phyloP scores from a whole-genome alignment of 768 basidiomycete genomes.

The Royoungia palumana region DNA sequence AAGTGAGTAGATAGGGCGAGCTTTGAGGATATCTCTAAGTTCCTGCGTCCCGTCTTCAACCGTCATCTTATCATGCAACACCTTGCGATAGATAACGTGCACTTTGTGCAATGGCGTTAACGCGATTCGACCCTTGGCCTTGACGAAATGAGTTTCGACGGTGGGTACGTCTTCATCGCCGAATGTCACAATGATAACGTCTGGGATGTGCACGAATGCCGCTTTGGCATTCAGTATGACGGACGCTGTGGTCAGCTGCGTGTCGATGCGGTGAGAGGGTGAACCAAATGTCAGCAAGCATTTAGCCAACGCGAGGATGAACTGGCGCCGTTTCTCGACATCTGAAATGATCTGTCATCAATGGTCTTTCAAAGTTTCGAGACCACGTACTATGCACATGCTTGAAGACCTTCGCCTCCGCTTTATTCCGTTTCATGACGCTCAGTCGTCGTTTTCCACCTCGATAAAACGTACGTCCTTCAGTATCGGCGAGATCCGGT shows the following conservation, averaged over 20 bases:
- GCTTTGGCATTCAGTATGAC: slow-evolving; percentile 74
- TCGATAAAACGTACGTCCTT: slow-evolving; percentile 28
- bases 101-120: slow-evolving; percentile 79
- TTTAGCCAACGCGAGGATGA: slow-evolving; percentile 82
- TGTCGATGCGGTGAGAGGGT: slow-evolving; percentile 91
- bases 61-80: slow-evolving; percentile 78
- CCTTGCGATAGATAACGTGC: slow-evolving; percentile 80
- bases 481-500: slow-evolving; percentile 8
- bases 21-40: slow-evolving; percentile 59
- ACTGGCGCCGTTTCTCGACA: slow-evolving; percentile 53
- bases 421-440: slow-evolving; percentile 33
- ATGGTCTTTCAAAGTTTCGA: background rate
- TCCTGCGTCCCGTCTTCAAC: slow-evolving; percentile 68
- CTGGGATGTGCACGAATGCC: slow-evolving; percentile 81
- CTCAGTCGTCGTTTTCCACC: slow-evolving; percentile 29
- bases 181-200: slow-evolving; percentile 78
- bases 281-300: slow-evolving; percentile 90
- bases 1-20: slow-evolving; percentile 66
- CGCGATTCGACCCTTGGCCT: slow-evolving; percentile 75
- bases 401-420: slow-evolving; percentile 36
- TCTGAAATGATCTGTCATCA: slow-evolving; percentile 31
- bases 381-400: slow-evolving; percentile 45
- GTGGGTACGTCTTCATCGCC: slow-evolving; percentile 69
- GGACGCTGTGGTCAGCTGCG: slow-evolving; percentile 79
- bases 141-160: slow-evolving; percentile 82